Evolutionary conservation across 163 green algal genomes (phyloP).

Genomic region (Volvox carteri): DNA sequence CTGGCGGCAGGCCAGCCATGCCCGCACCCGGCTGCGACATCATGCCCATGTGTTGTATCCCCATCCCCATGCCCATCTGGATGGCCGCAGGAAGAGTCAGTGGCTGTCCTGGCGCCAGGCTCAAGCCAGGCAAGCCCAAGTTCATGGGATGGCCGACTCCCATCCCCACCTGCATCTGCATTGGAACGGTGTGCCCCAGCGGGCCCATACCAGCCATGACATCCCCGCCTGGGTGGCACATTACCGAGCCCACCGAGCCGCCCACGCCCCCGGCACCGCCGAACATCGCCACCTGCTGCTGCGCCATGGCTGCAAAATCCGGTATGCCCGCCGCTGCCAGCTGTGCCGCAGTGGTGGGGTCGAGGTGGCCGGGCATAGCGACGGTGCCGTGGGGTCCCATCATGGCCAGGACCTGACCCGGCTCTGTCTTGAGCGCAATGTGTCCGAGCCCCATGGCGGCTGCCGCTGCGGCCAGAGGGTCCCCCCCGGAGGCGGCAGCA

Average conservation of each 20-base stretch:
- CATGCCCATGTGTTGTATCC: no score
- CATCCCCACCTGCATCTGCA: constrained; percentile 18
- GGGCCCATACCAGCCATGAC: neutral
- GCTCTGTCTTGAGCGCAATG: constrained; percentile 17
- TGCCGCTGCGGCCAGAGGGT: constrained; percentile 13
- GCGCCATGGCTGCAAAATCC: neutral
- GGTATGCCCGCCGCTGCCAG: constrained; percentile 8
- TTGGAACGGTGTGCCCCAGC: neutral
- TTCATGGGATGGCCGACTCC: neutral
- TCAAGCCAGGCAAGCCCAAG: no score
- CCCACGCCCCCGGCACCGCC: neutral
- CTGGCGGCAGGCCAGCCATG: neutral
- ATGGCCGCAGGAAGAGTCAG: no score
- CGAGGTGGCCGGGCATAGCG: neutral
- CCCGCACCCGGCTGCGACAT: neutral
- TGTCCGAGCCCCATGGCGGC: constrained; percentile 7
- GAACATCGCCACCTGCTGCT: constrained; percentile 16
- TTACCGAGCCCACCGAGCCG: neutral
- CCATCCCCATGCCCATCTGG: no score
- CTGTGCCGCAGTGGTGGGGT: neutral
- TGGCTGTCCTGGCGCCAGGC: no score
- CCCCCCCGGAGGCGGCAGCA: neutral
- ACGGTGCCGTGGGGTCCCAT: neutral
- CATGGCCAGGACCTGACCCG: constrained; percentile 8
- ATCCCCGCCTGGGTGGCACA: constrained; percentile 14